Conservation (phyloP, 495 filamentous ascomycete genomes). For the Annulohypoxylon nitens region DNA sequence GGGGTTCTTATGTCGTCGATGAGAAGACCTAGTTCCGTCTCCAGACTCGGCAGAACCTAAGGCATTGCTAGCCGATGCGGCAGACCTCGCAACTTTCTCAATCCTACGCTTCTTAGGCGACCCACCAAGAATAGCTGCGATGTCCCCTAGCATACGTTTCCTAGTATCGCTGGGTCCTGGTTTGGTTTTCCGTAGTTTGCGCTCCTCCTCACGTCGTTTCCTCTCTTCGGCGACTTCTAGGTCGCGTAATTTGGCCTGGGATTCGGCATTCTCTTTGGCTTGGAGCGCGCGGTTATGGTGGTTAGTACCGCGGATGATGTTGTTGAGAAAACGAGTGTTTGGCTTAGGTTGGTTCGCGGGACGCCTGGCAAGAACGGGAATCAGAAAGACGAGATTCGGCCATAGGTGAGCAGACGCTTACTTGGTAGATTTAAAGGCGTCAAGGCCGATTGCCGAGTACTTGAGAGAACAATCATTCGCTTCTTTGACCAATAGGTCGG, state of each 20-base stretch:
- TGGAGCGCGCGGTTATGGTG: slow-evolving; percentile 89
- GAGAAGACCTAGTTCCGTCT: slow-evolving; percentile 30
- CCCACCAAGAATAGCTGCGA: slow-evolving; percentile 64
- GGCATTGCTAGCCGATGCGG: slow-evolving; percentile 23
- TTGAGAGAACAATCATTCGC: slow-evolving; percentile 75
- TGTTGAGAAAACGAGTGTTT: slow-evolving; percentile 88
- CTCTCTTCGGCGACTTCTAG: slow-evolving; percentile 58
- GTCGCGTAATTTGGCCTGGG: slow-evolving; percentile 60
- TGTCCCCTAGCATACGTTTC: slow-evolving; percentile 65
- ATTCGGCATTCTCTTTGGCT: slow-evolving; percentile 79
- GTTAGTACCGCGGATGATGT: slow-evolving; percentile 89
- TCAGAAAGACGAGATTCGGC: slow-evolving; percentile 38
- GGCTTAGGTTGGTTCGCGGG: slow-evolving; percentile 82
- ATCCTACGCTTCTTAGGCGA: slow-evolving; percentile 53
- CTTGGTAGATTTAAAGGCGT: slow-evolving; percentile 75
- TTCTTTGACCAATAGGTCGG: slow-evolving; percentile 78
- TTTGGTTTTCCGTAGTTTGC: slow-evolving; percentile 54
- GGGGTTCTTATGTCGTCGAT: slow-evolving; percentile 12
- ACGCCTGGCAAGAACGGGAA: slow-evolving; percentile 46
- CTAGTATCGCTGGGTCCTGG: slow-evolving; percentile 59
- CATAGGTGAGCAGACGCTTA: slow-evolving; percentile 51
- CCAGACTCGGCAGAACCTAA: slow-evolving; percentile 6
- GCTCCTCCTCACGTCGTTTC: slow-evolving; percentile 57
- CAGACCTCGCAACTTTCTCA: slow-evolving; percentile 42
- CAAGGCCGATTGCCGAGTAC: slow-evolving; percentile 79